A percentile compares a stretch with the other conserved stretches of the same genome.
Conservation (phyloP, 257 asterid species). For the Verbena officinalis region DNA sequence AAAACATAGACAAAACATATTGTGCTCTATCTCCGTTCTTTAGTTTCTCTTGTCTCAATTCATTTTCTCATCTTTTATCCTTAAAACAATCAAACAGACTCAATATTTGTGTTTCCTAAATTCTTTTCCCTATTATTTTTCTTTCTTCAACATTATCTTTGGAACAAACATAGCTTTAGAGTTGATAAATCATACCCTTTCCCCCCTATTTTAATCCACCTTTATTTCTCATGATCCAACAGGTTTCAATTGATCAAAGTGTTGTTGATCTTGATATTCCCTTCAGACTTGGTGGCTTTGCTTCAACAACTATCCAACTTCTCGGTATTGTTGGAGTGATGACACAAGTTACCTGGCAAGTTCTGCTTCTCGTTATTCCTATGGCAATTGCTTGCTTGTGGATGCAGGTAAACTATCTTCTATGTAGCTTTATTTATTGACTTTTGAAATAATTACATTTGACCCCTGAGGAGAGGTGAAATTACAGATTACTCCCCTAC, state of each 20-base stretch:
- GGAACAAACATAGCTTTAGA: no score
- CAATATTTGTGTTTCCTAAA: no score
- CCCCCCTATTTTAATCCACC: slow-evolving; percentile 19
- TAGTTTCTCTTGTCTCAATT: not conserved
- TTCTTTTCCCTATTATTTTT: not conserved
- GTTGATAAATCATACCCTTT: no score
- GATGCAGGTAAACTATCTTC: slow-evolving; percentile 86
- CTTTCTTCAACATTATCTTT: no score
- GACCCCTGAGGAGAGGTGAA: no score
- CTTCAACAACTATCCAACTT: slow-evolving; percentile 98
- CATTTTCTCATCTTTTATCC: no score
- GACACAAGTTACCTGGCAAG: slow-evolving; percentile 98
- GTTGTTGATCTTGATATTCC: slow-evolving; percentile 99
- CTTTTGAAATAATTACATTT: no score
- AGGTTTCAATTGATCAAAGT: slow-evolving; percentile 98
- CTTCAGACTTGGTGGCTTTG: slow-evolving; percentile 99
- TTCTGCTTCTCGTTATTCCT: slow-evolving; percentile 91
- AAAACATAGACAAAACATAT: no score
- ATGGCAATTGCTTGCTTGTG: slow-evolving; percentile 99
- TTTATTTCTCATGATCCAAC: slow-evolving; percentile 41
- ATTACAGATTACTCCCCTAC: no score
- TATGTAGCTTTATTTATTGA: not conserved
- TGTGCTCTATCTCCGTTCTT: not conserved
- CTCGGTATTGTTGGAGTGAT: slow-evolving; percentile 95
- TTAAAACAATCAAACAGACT: no score